A percentile compares a stretch with the other conserved stretches of the same genome.
Evolutionary conservation across 768 basidiomycete genomes (phyloP).

Genomic region (Pleurotus eryngii): DNA sequence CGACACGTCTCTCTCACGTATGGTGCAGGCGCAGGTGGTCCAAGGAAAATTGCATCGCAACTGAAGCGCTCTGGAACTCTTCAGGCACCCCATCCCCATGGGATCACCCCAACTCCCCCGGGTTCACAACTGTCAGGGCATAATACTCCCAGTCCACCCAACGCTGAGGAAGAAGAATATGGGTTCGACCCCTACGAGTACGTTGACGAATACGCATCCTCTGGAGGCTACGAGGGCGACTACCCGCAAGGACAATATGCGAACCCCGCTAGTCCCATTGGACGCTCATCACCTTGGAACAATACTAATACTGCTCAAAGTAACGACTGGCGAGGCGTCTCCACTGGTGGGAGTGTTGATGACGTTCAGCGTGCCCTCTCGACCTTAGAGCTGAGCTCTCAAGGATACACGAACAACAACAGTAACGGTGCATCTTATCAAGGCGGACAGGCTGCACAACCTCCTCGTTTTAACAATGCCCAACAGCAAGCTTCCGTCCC

Average conservation of each 20-base stretch:
- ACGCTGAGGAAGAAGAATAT: slow-evolving; percentile 59
- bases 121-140: slow-evolving; percentile 5
- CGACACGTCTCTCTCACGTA: slow-evolving; percentile 80
- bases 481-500: slow-evolving; percentile 41
- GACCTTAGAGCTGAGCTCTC: slow-evolving; percentile 56
- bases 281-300: slow-evolving; percentile 64
- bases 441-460: slow-evolving; percentile 53
- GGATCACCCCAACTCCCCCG: slow-evolving; percentile 1
- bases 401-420: slow-evolving; percentile 22
- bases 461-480: slow-evolving; percentile 66
- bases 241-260: slow-evolving; percentile 33
- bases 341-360: slow-evolving; percentile 46
- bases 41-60: slow-evolving; percentile 45
- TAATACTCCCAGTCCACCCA: slow-evolving; percentile 19
- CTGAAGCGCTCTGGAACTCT: slow-evolving; percentile 79
- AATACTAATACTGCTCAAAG: slow-evolving; percentile 29
- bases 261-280: slow-evolving; percentile 54
- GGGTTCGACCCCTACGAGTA: slow-evolving; percentile 25
- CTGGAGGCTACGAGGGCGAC: neutral
- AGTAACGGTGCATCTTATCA: slow-evolving; percentile 26
- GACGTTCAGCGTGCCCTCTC: slow-evolving; percentile 76
- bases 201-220: slow-evolving; percentile 9
- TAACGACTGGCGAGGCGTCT: slow-evolving; percentile 52
- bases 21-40: slow-evolving; percentile 52
- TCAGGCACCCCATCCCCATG: slow-evolving; percentile 39